Conservation (phyloP, 345 rosid genomes). For the Moringa oleifera region DNA sequence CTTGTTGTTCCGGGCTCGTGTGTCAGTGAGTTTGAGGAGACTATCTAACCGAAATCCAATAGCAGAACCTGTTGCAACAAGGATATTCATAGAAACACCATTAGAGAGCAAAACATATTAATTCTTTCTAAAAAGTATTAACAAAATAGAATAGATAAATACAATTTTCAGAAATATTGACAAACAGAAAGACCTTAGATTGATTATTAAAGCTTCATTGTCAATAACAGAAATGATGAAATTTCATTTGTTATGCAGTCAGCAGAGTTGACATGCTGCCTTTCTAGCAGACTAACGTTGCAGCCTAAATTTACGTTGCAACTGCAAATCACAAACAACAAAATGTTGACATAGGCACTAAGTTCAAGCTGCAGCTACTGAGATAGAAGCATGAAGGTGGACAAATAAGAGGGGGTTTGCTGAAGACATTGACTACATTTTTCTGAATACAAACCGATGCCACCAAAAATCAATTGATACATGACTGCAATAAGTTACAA, state of each 20-base stretch:
- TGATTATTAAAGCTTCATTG: background rate
- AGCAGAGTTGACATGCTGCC: background rate
- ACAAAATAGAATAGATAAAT: background rate
- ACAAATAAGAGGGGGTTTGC: too few relatives aligned
- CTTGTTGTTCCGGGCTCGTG: slow-evolving; percentile 71
- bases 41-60: slow-evolving; percentile 87
- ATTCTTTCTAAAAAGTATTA: too few relatives aligned
- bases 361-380: slow-evolving; percentile 1
- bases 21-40: slow-evolving; percentile 86
- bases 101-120: too few relatives aligned
- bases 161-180: background rate
- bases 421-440: too few relatives aligned
- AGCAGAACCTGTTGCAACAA: slow-evolving; percentile 60
- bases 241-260: background rate
- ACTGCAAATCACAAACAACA: background rate
- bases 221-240: too few relatives aligned
- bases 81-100: background rate
- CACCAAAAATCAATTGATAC: too few relatives aligned
- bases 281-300: background rate
- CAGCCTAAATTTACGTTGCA: background rate
- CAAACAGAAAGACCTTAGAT: background rate
- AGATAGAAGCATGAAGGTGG: too few relatives aligned
- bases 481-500: too few relatives aligned
- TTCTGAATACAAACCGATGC: too few relatives aligned
- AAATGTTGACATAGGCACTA: background rate